Evolutionary conservation across 2,329 filamentous ascomycete species (phyloP), one percentile per base, ranked within the genome.

Genomic region (Fusarium sp.): DNA sequence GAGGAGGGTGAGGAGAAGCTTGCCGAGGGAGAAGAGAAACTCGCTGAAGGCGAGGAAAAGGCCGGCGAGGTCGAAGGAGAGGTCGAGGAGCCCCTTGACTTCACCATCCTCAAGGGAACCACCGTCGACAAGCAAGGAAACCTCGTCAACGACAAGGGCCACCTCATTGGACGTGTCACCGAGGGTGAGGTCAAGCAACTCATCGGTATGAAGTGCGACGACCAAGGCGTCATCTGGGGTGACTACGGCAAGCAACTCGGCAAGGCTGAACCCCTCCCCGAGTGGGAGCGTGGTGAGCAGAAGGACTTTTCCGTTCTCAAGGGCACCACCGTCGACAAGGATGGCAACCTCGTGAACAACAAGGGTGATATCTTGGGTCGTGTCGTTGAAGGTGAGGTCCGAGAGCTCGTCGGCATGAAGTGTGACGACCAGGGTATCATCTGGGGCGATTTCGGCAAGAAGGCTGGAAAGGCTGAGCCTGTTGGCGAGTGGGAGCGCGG

Each of bases 371-470:
- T 89, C 5, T 84, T 93, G 71, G 92, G 90, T 18, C 90, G 88
- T 52, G 85, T 94, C 16, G 83, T 89, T 34, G 88, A 92, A 74
- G 92, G 92, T 34, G 89, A 91, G 37, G 77, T 89, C 30, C 89
- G 91, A 81, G 86, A 92, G 68, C 86, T 93, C 18, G 87, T 89
- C 60, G 92, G 92, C 39, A 92, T 91, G 79, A 83, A 86, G 32
- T 90, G 93, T 23, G 92, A 94, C 66, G 85, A 91, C 23, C 91
- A 93, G 57, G 92, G 92, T 7, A 91, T 92, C 50, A 88, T 94
- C 39, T 82, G 92, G 7, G 92, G 93, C 78, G 89, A 85, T 14
- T 76, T 65, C 8, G 92, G 92, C 25, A 93, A 93, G 78, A 85
- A 86, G 14, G 85, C 93, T 35, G 92, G 92, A 39, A 90, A 88